Evolutionary conservation across 2,329 filamentous ascomycete genomes (phyloP), one percentile per base, ranked within the genome.

Genomic region (Aspergillus sp.): DNA sequence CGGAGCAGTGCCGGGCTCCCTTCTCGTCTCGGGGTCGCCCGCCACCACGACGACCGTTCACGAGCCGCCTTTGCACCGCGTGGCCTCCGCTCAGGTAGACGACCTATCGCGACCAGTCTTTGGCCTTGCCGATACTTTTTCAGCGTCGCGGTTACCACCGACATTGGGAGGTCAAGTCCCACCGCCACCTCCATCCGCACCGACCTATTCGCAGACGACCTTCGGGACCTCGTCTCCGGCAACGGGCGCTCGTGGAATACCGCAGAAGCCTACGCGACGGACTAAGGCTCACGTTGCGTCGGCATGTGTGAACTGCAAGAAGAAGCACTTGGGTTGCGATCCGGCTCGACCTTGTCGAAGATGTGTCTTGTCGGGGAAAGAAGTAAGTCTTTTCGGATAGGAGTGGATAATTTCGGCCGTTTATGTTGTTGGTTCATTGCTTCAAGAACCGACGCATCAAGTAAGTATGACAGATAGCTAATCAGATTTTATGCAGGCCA

Each of bases 221-320:
- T 59, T 71, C 39, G 68, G 71, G 46, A 36, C 16, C 36, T 16
- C 67, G 1, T 63, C 70, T 2, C 49, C 69, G 4, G 67, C 61
- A 7, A 56, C 67, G 11, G 59, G 64, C 26, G 60, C 63, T 52
- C 68, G 75, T 51, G 54, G 70, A 45, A 59, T 75, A 22, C 62
- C 67, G 52, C 71, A 78, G 36, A 75, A 77, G 50, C 71, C 77
- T 16, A 78, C 78, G 0, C 69, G 78, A 51, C 77, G 79, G 49
- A 76, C 77, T 4, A 81, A 81, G 60, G 76, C 78, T 6, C 78
- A 81, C 68, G 78, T 81, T 29, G 78, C 78, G 31, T 81, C 78
- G 4, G 78, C 78, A 2, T 81, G 78, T 65, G 76, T 81, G 14
- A 80, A 81, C 61, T 81, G 78, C 65, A 81, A 81, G 63, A 78